These are phyloP conservation scores for Allomyces macrogynus DNA, from an alignment of 192 early-diverging fungal genomes.

Conservation along the genomic window DNA sequence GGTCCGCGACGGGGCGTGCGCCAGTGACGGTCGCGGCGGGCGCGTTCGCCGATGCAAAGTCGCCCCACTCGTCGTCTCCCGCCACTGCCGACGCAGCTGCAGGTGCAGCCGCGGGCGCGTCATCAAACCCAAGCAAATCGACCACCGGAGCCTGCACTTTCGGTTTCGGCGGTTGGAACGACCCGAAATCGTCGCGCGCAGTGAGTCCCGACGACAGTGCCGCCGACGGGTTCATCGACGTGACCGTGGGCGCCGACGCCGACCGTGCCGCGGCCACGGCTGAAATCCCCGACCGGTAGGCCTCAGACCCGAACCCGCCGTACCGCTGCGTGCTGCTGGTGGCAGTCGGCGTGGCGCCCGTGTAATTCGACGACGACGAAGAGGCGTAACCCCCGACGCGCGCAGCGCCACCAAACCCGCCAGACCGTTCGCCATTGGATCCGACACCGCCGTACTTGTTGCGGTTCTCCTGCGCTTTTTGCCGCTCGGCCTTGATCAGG, in stretches of 20 bases:
- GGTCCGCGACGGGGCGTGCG: neutral
- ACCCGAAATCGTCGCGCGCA: no score
- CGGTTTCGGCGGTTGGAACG: no score
- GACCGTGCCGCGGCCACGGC: no score
- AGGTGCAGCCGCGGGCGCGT: neutral
- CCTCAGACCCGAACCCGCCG: no score
- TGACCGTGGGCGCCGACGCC: no score
- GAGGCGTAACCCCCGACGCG: slow-evolving; percentile 1
- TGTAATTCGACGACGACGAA: no score
- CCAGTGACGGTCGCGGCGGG: neutral
- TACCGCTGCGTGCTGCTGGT: no score
- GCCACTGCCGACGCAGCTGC: neutral
- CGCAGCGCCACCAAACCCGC: slow-evolving; percentile 6
- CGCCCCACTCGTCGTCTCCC: neutral
- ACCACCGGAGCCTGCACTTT: neutral
- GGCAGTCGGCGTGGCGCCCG: no score
- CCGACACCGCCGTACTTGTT: slow-evolving; percentile 70
- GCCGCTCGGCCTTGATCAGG: slow-evolving; percentile 64
- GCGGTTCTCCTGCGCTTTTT: slow-evolving; percentile 72
- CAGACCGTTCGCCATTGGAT: slow-evolving; percentile 18
- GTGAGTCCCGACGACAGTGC: no score
- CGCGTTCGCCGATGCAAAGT: neutral
- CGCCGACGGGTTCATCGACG: no score
- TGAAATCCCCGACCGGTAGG: no score
- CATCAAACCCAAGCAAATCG: neutral